These are phyloP conservation scores for Dichomitus squalens DNA, from an alignment of 1,284 basidiomycete genomes.

Conservation along the genomic window DNA sequence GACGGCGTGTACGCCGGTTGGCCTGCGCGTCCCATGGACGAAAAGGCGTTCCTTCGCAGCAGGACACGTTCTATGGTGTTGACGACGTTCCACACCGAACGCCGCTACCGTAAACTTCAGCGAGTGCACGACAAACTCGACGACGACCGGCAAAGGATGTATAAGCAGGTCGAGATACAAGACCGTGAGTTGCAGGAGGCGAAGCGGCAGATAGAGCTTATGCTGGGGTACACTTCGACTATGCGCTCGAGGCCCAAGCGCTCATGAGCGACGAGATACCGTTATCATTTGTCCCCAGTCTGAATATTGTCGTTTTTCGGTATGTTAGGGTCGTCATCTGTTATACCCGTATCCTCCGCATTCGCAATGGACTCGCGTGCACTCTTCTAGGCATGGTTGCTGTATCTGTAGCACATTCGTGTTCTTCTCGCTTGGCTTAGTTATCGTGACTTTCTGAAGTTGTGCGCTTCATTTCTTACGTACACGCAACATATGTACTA, in stretches of 20 bases:
- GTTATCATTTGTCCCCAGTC: too few relatives aligned
- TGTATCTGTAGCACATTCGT: too few relatives aligned
- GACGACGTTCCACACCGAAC: conserved; percentile 8
- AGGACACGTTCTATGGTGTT: conserved; percentile 11
- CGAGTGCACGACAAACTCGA: conserved; percentile 14
- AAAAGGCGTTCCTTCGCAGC: conserved; percentile 12
- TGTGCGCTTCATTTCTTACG: too few relatives aligned
- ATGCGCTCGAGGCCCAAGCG: conserved; percentile 10
- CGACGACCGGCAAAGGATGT: conserved; percentile 15
- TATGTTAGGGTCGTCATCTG: too few relatives aligned
- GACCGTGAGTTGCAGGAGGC: conserved; percentile 18
- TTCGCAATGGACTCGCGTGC: too few relatives aligned
- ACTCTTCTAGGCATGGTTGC: too few relatives aligned
- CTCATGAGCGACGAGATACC: not conserved
- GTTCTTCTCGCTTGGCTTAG: too few relatives aligned
- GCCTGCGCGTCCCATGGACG: conserved; percentile 37
- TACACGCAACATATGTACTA: too few relatives aligned
- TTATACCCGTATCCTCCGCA: too few relatives aligned
- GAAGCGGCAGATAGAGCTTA: conserved; percentile 16
- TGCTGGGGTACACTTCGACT: conserved; percentile 13
- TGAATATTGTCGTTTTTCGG: too few relatives aligned
- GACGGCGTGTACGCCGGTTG: conserved; percentile 44
- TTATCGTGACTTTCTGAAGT: too few relatives aligned
- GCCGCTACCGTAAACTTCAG: conserved; percentile 20
- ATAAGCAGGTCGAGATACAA: conserved; percentile 15